Evolutionary conservation across 106 monocot genomes (phyloP).

Genomic region (Alisma plantagoaquatica): DNA sequence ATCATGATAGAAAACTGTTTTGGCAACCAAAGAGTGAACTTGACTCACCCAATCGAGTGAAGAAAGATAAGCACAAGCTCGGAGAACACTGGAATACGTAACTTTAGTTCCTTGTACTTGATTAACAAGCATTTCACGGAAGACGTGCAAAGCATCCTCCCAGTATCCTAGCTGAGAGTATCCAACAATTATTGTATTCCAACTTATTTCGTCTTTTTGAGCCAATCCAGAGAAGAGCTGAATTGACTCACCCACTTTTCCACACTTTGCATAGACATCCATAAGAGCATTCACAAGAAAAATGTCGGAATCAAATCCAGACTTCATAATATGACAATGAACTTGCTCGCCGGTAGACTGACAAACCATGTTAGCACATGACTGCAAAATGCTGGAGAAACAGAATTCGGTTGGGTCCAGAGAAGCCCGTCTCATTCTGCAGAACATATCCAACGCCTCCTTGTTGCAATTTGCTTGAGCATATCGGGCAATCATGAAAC

Average conservation of each 20-base stretch:
- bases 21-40: slow-evolving; percentile 51
- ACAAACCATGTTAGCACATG: slow-evolving; percentile 42
- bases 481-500: slow-evolving; percentile 76
- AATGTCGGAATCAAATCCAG: slow-evolving; percentile 46
- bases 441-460: slow-evolving; percentile 58
- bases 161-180: slow-evolving; percentile 46
- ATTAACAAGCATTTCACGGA: slow-evolving; percentile 44
- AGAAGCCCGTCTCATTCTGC: slow-evolving; percentile 29
- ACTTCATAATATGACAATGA: slow-evolving; percentile 47
- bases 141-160: slow-evolving; percentile 53
- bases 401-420: slow-evolving; percentile 65
- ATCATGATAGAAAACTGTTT: slow-evolving; percentile 43
- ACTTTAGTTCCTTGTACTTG: slow-evolving; percentile 43
- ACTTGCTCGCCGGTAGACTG: slow-evolving; percentile 45
- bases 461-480: slow-evolving; percentile 43
- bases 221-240: slow-evolving; percentile 33
- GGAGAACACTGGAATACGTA: slow-evolving; percentile 73
- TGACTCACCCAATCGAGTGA: slow-evolving; percentile 41
- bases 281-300: slow-evolving; percentile 80
- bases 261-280: slow-evolving; percentile 73
- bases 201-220: slow-evolving; percentile 63
- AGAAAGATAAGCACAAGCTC: slow-evolving; percentile 73
- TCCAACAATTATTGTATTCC: slow-evolving; percentile 79
- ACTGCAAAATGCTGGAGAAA: slow-evolving; percentile 71
- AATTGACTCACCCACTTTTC: slow-evolving; percentile 32